Conservation (phyloP, 2,329 filamentous ascomycete species). For the Colletotrichum endophyticum region DNA sequence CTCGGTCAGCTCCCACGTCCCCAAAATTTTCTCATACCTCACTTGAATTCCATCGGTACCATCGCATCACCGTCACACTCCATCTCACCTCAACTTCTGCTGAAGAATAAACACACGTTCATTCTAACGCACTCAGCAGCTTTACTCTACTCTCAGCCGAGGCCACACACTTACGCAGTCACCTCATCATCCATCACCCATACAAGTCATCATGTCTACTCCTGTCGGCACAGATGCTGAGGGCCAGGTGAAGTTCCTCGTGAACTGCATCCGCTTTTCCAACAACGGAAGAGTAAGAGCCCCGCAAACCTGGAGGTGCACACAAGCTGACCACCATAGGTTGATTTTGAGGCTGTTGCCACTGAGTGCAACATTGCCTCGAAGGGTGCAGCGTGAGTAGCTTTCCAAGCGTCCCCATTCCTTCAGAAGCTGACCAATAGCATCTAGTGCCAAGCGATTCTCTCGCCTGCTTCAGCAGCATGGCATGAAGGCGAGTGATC, state of each 20-base stretch:
- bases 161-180: background rate
- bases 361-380: conserved; percentile 65
- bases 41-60: background rate
- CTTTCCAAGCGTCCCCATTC: fast-evolving
- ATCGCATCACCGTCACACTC: background rate
- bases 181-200: background rate
- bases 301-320: background rate
- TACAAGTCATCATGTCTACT: conserved; percentile 15
- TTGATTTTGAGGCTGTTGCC: conserved; percentile 70
- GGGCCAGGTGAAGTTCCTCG: conserved; percentile 67
- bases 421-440: background rate
- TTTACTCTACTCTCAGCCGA: background rate
- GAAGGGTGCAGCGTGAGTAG: conserved; percentile 73
- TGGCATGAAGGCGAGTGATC: conserved; percentile 41
- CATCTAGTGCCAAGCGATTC: conserved; percentile 67
- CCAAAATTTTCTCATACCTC: background rate
- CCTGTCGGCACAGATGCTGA: conserved; percentile 44
- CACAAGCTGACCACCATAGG: conserved; percentile 43
- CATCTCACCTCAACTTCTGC: background rate
- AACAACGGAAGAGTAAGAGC: conserved; percentile 61
- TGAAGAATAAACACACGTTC: background rate
- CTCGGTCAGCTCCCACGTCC: background rate
- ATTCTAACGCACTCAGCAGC: background rate
- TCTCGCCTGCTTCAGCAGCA: conserved; percentile 69
- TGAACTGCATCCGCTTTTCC: conserved; percentile 68